A percentile compares a stretch with the other conserved stretches of the same genome.
Evolutionary conservation across 805 yeast genomes (phyloP).

Genomic region (Ogataea siamensis): DNA sequence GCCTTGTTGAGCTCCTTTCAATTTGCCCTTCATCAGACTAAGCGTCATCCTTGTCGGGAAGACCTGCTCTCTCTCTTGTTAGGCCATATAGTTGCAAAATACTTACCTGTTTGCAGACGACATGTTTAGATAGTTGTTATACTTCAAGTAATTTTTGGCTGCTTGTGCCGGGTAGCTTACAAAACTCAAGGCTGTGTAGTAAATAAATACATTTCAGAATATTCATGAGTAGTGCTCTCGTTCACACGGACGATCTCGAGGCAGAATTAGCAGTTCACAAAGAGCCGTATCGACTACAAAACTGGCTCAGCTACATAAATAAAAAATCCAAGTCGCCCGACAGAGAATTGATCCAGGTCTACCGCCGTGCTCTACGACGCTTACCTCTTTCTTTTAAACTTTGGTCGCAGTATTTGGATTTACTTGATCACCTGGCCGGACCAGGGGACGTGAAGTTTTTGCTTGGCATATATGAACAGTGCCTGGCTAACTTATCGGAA

Average conservation of each 20-base stretch:
- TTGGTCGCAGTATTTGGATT: conserved; percentile 51
- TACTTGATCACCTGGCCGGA: conserved; percentile 27
- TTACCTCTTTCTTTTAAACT: conserved; percentile 48
- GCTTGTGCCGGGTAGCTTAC: conserved; percentile 15
- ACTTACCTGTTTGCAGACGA: conserved; percentile 31
- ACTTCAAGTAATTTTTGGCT: conserved; percentile 11
- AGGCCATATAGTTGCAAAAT: neutral
- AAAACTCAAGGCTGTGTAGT: conserved; percentile 4
- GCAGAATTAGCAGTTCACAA: conserved; percentile 38
- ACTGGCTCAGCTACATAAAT: conserved; percentile 47
- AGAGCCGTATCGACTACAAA: conserved; percentile 33
- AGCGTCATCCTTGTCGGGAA: conserved; percentile 98
- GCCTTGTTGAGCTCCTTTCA: conserved; percentile 97
- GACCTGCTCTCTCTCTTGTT: conserved; percentile 70
- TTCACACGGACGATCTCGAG: conserved; percentile 31
- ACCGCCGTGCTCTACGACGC: conserved; percentile 48
- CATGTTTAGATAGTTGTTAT: conserved; percentile 15
- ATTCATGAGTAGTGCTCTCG: conserved; percentile 3
- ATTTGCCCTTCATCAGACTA: conserved; percentile 89
- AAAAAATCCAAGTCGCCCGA: conserved; percentile 27
- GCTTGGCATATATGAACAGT: conserved; percentile 41
- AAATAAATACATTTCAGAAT: neutral
- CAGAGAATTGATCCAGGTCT: conserved; percentile 42
- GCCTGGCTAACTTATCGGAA: conserved; percentile 42
- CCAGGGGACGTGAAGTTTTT: conserved; percentile 9